Conservation (phyloP, 2,329 filamentous ascomycete species). For the Aspergillus melleus region DNA sequence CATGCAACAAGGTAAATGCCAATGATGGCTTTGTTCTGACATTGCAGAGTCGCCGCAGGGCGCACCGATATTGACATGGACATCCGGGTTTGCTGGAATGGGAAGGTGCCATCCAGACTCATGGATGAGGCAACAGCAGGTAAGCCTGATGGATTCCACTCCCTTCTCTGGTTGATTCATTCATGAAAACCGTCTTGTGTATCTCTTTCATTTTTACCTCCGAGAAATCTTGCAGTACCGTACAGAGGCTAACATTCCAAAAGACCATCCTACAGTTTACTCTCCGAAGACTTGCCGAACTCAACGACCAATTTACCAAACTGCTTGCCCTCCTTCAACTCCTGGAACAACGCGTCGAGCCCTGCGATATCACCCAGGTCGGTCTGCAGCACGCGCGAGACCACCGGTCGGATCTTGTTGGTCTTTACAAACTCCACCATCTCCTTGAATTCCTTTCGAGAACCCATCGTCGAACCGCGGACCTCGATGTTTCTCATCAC, state of each 20-base stretch:
- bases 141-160: not conserved
- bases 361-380: constrained; percentile 73
- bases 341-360: constrained; percentile 81
- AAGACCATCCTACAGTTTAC: constrained; percentile 36
- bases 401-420: constrained; percentile 72
- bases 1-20: constrained; percentile 9
- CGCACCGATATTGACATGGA: not conserved
- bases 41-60: not conserved
- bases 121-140: not conserved
- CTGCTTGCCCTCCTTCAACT: constrained; percentile 81
- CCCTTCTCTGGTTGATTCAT: not conserved
- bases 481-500: constrained; percentile 87
- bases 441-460: constrained; percentile 80
- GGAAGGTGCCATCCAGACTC: not conserved
- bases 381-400: constrained; percentile 68
- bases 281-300: constrained; percentile 48
- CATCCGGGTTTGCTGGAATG: too few species aligned
- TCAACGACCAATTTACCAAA: constrained; percentile 92
- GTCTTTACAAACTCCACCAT: constrained; percentile 81
- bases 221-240: not conserved
- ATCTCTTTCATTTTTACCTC: not conserved
- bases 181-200: not conserved
- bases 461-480: constrained; percentile 86
- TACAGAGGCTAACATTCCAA: not conserved
- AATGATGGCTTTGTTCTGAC: constrained; percentile 10